Evolutionary conservation across 805 yeast species (phyloP), one percentile per base, ranked within the genome.

Genomic region (Ogataea nonfermentans): DNA sequence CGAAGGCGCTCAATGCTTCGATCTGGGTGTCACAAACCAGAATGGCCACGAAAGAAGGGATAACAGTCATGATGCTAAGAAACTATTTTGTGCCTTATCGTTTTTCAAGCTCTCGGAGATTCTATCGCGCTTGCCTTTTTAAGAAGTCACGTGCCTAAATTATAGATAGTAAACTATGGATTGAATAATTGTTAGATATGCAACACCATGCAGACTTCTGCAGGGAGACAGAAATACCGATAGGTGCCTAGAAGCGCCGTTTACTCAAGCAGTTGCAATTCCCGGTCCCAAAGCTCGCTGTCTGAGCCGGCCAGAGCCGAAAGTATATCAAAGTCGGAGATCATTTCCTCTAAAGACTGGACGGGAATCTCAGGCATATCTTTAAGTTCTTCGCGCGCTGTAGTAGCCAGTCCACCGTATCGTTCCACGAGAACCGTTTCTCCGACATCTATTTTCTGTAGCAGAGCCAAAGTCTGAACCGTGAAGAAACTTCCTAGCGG

Each of bases 1-100:
- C 82, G 50, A 51, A 67, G n/a, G 49, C 51, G 6, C 16, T 10
- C 4, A 44, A 31, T 2, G 28, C 12, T 9, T 41, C 41, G 15
- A 35, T 46, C 20, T 26, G 51, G 4, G 49, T 43, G 32, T 49
- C 53, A 26, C 47, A 37, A 10, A 47, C 39, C 12, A 49, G 24
- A 1, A 49, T 31, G 6, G 48, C 53, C 12, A 49, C 36, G 19
- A 43, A 48, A 4, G 20, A 16, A 3, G 29, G 15, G 4, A 6
- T 25, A 9, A 34, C 41, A 2, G 44, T 42, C 49, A 45, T 45
- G 26, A 19, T 10, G 8, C 6, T 24, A 15, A 10, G 12, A 32
- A 13, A 14, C 22, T 14, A 22, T 28, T 20, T n/a, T n/a, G 6
- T 9, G 13, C 9, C 20, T 13, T 28, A 11, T 16, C 35, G 24